Percentiles rank a stretch among this genome's conserved stretches.
phyloP scores from a whole-genome alignment of 2,329 filamentous ascomycete genomes.

The Aspergillus fumigatus region DNA sequence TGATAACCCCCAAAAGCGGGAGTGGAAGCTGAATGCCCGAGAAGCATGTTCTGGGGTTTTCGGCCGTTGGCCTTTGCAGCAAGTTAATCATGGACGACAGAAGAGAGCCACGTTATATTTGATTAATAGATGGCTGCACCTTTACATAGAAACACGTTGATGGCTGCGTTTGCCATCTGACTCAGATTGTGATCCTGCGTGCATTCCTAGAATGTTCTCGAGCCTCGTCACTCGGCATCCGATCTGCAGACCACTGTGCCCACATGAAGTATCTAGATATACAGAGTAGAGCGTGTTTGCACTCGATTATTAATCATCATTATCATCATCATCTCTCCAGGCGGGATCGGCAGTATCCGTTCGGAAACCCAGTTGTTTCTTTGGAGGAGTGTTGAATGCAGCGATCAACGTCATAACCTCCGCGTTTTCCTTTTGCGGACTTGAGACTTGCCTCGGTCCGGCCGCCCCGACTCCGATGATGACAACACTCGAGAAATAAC shows the following conservation, averaged over 20 bases:
- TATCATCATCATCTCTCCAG: too few relatives aligned
- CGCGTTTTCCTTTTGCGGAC: not conserved
- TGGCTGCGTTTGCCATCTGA: not conserved
- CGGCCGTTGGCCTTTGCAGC: conserved; percentile 23
- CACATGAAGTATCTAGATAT: too few relatives aligned
- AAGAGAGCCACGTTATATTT: not conserved
- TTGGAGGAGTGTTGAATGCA: not conserved
- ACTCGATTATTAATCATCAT: too few relatives aligned
- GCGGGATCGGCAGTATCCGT: not conserved
- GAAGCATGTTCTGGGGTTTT: conserved; percentile 51
- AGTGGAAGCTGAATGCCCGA: conserved; percentile 58
- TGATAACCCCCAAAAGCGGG: conserved; percentile 43
- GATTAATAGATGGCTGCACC: not conserved
- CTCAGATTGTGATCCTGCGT: not conserved
- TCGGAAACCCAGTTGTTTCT: not conserved
- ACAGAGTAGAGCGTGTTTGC: not conserved
- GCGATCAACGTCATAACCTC: not conserved
- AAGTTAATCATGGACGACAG: conserved; percentile 36
- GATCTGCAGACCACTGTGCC: not conserved
- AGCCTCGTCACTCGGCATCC: not conserved
- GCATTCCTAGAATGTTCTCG: not conserved
- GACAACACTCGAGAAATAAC: not conserved
- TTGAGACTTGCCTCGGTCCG: not conserved
- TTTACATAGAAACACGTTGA: not conserved
- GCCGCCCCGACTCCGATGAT: not conserved